A percentile compares a stretch with the other conserved stretches of the same genome.
Conservation (phyloP, 129 eudicot species). For the Cynara cardunculus region DNA sequence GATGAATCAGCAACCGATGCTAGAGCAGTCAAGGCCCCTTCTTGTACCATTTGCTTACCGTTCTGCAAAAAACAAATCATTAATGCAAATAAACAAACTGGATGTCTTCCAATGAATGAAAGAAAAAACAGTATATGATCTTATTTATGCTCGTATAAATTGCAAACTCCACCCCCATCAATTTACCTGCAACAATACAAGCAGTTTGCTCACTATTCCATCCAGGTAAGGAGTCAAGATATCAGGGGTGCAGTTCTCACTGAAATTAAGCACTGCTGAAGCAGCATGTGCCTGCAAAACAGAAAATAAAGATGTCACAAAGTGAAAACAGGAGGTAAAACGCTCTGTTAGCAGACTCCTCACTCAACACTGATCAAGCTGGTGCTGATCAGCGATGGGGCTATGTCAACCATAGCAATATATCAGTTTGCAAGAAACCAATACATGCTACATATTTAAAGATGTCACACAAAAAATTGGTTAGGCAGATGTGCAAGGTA, state of each 20-base stretch:
- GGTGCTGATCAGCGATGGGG: background rate
- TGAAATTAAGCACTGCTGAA: constrained; percentile 89
- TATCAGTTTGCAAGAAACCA: background rate
- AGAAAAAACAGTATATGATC: background rate
- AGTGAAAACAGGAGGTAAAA: background rate
- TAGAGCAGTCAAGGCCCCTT: constrained; percentile 96
- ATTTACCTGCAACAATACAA: constrained; percentile 80
- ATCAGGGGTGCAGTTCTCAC: constrained; percentile 97
- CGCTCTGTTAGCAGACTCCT: background rate
- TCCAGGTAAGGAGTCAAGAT: constrained; percentile 90
- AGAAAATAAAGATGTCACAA: background rate
- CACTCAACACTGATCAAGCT: background rate
- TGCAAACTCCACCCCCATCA: background rate
- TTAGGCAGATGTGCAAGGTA: background rate
- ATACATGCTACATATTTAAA: background rate
- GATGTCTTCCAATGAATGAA: background rate
- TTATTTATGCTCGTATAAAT: background rate
- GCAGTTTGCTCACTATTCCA: constrained; percentile 91
- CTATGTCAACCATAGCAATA: background rate
- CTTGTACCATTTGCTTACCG: constrained; percentile 99
- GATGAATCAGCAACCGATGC: constrained; percentile 99
- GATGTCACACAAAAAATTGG: background rate
- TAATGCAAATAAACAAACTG: background rate
- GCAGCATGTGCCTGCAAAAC: constrained; percentile 91
- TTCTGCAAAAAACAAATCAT: constrained; percentile 46